Base-by-base conservation (phyloP, 768 basidiomycete species). In the Sporobolomyces roseus region DNA sequence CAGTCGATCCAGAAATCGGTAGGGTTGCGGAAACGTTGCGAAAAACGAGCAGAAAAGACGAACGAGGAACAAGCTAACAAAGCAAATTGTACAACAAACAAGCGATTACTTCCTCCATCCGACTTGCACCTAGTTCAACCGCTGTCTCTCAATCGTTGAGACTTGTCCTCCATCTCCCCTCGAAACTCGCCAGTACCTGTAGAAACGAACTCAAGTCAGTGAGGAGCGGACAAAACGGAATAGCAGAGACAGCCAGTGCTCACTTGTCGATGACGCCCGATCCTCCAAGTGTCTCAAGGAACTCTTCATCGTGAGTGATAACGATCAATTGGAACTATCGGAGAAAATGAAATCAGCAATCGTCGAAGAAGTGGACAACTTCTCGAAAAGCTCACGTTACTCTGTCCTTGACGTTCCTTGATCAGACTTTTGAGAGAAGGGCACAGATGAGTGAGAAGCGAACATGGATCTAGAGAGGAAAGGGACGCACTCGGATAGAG, bases 291-390 rank as follows among this genome's bases (percentile, higher is more conserved):
- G 91, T 91, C 38, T 86, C 84, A 54, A 99, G 82, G 82, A 99
- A 98, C 67, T 86, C 89, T 79, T 98, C 94, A 80, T 97, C 93
- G 78, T 97, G 94, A 4, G 96, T 99, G 79, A 93, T 94, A 76
- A 94, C 87, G 74, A 98, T 88, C 41, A 98, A 84, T 80, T 99
- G 96, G 84, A 98, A 77, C 66, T 72, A 29, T 13, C 45, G 49
- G 10, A 50, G n/a, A 29, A 25, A 17, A 17, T 50, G 8, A 50
- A 17, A 5, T 48, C 46, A 48, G 49, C 25, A 9, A 8, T 8
- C 9, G 5, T 3, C 5, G 19, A 9, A 32, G 1, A 13, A n/a
- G 35, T 30, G 35, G 54, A 56, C n/a, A n/a, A n/a, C n/a, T n/a
- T n/a, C n/a, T n/a, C n/a, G n/a, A n/a, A n/a, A n/a, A n/a, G n/a